Base-by-base conservation (phyloP, 2,329 filamentous ascomycete genomes). In the Talaromyces atroroseus region DNA sequence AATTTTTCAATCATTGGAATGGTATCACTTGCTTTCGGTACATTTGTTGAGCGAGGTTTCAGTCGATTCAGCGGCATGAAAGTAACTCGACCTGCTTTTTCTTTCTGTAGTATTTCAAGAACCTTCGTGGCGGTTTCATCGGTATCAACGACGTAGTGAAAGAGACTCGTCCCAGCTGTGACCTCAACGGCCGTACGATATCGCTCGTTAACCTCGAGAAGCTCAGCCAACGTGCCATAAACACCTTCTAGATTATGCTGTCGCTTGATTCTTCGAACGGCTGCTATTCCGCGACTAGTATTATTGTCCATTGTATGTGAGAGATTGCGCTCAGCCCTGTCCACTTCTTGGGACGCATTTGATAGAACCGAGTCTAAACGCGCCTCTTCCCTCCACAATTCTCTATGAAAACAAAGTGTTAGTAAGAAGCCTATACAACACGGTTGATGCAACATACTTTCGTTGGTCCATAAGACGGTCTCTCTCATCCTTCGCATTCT, bases 101-200 rank as follows among this genome's bases (percentile, higher is more conserved):
- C 85, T 61, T 85, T 86, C 68, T 91, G 88, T 26, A 99, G 78
- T 14, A 85, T 82, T 62, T 92, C 88, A 45, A 94, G 84, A 34
- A 96, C 82, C 63, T 84, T 83, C 1, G 89, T 90, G 0, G 92
- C 91, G 0, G 92, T 96, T 42, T 88, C 84, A 59, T 95, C 90
- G 50, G 88, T 92, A 70, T 99, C 92, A 45, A 97, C 92, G 11
- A 99, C 86, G 63, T 96, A 96, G 72, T 99, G 90, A 74, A 99
- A 99, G 8, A 99, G 80, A 69, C 90, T 95, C 61, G 86, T 87
- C 18, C 94, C 94, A 2, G 92, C 94, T 52, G 92, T 94, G 64
- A 95, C 90, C 73, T 99, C 94, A 10, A 95, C 88, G 1, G 94
- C 90, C 11, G 92, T 85, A 59, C 91, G 85, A 73, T 96, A 97